Percentiles rank a stretch among this genome's conserved stretches.
Evolutionary conservation across 2,329 filamentous ascomycete genomes (phyloP).

Genomic region (Pseudonectria buxi): DNA sequence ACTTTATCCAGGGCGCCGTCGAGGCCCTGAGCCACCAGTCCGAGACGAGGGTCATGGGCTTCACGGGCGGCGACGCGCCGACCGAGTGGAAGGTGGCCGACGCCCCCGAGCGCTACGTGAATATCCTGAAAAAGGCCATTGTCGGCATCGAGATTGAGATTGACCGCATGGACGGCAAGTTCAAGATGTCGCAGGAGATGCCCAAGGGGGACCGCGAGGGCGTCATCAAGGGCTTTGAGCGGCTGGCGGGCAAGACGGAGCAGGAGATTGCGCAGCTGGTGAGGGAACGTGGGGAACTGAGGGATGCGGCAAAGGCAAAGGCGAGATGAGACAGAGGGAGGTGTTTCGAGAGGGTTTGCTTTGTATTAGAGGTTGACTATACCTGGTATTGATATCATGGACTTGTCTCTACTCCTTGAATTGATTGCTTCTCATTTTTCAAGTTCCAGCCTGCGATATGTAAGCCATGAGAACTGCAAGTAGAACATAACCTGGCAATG

Average conservation of each 20-base stretch:
- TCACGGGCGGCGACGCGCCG: constrained; percentile 32
- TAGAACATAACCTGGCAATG: no score
- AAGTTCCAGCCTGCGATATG: no score
- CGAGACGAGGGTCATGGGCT: constrained; percentile 52
- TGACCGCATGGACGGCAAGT: constrained; percentile 51
- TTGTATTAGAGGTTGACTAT: no score
- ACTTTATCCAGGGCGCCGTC: constrained; percentile 44
- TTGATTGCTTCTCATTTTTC: no score
- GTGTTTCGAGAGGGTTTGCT: no score
- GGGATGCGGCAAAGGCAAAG: constrained; percentile 15
- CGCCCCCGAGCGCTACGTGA: constrained; percentile 49
- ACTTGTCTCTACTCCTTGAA: no score
- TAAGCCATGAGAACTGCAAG: no score
- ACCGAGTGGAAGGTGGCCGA: constrained; percentile 49
- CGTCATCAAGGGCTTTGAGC: constrained; percentile 49
- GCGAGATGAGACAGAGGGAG: no score
- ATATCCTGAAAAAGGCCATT: constrained; percentile 51
- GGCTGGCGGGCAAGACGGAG: constrained; percentile 24
- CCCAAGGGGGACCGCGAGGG: constrained; percentile 45
- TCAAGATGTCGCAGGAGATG: constrained; percentile 62
- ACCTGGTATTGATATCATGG: no score
- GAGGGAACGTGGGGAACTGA: constrained; percentile 22
- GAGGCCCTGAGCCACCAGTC: constrained; percentile 43
- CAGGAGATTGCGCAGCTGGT: constrained; percentile 27
- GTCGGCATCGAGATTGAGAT: constrained; percentile 55